Evolutionary conservation across 176 grass and related monocot species (phyloP), one percentile per base, ranked within the genome.

Genomic region (Triticum turgidum): DNA sequence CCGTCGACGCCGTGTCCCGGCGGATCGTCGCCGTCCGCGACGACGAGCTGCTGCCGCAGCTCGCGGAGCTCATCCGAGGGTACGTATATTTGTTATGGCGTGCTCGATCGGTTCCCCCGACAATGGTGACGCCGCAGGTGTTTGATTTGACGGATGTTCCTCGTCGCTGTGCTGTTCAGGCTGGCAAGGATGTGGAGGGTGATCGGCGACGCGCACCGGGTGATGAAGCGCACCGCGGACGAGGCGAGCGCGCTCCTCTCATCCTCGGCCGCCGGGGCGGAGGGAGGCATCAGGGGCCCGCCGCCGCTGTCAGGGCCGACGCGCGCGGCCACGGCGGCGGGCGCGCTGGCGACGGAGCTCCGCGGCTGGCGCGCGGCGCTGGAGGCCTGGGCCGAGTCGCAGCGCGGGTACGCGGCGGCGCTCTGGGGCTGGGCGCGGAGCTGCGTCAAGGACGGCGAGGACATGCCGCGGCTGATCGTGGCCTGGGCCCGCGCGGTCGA

Each of bases 21-120:
- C 69, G 96, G 77, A 91, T 98, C 24, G 65, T 86, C 45, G 88
- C 88, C 5, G 84, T 95, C 24, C 90, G 91, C 64, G 93, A 95
- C 59, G 84, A 91, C 62, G 96, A 98, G 87, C 84, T 98, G 38
- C 86, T 95, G 58, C 96, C 93, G 47, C 93, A 93, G 65, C 83
- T 98, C 72, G 61, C 72, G 59, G 81, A 91, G 82, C 82, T 98
- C 69, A 61, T 98, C 63, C 91, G 82, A 21, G 89, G 86, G 56
- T 59, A 59, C 18, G 56, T 59, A 0, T 59, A 0, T 59, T 7
- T 20, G 1, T 9, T 59, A 21, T 21, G 56, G 18, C 6, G 7
- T 59, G 18, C 56, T 21, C 6, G 18, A 21, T 8, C 56, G 17
- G 1, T 21, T 1, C 17, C 56, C 2, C 2, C 5, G 4, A 56